These are phyloP conservation scores for Pelargonium nanum DNA, from an alignment of 345 rosid genomes.

Conservation along the genomic window DNA sequence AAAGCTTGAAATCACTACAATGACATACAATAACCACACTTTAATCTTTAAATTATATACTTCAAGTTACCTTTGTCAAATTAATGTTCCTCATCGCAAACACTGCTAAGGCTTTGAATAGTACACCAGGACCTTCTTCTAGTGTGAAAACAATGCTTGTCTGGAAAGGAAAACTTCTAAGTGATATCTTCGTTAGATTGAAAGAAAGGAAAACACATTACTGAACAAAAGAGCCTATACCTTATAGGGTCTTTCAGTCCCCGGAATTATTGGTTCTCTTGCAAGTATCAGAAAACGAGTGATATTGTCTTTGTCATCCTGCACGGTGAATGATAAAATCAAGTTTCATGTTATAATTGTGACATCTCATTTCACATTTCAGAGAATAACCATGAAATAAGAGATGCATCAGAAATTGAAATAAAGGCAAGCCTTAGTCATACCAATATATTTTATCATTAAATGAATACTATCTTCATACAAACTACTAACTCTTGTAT, in stretches of 20 bases:
- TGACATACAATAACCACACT: background rate
- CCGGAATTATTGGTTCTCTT: constrained; percentile 80
- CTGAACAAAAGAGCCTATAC: constrained; percentile 21
- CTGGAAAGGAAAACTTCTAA: constrained; percentile 26
- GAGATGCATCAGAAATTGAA: too few relatives aligned
- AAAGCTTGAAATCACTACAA: background rate
- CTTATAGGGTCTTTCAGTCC: constrained; percentile 61
- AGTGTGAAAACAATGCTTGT: constrained; percentile 90
- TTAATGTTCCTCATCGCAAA: constrained; percentile 75
- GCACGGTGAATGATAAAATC: constrained; percentile 11
- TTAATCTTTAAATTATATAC: background rate
- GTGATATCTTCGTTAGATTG: too few relatives aligned
- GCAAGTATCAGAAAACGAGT: constrained; percentile 87
- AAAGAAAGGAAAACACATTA: background rate
- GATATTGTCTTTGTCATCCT: constrained; percentile 69
- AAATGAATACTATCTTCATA: too few relatives aligned
- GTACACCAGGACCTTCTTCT: constrained; percentile 91
- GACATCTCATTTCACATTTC: too few relatives aligned
- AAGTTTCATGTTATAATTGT: background rate
- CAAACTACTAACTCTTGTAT: too few relatives aligned
- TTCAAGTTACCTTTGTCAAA: constrained; percentile 55
- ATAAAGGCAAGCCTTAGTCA: too few relatives aligned
- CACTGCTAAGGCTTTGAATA: constrained; percentile 85
- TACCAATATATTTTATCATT: too few relatives aligned
- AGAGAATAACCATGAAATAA: too few relatives aligned